phyloP scores from a whole-genome alignment of 2,329 filamentous ascomycete genomes.

The Phaeosphaeria sp. region DNA sequence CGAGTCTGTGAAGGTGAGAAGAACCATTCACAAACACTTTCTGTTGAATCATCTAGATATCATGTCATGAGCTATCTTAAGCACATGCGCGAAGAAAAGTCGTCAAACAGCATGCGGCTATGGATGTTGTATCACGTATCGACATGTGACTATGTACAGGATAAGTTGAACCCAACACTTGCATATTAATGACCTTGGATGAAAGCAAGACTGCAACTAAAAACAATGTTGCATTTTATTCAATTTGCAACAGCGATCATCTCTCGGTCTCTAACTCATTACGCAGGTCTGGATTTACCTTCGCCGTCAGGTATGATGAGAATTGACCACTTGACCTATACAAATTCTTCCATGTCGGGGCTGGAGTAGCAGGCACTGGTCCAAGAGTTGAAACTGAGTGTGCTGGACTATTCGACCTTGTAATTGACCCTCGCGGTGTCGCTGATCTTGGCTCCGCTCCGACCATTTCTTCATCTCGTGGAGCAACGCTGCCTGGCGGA shows the following conservation, averaged over 20 bases:
- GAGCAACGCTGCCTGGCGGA: neutral
- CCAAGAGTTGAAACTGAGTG: constrained; percentile 1
- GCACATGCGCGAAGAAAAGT: neutral
- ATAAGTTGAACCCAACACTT: neutral
- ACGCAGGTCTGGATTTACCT: constrained; percentile 33
- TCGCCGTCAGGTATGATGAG: constrained; percentile 30
- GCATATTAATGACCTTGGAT: too few species aligned
- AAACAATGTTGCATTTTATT: neutral
- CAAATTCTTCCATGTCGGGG: constrained; percentile 22
- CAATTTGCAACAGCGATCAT: neutral
- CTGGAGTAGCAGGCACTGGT: constrained; percentile 9
- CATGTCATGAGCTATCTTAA: neutral
- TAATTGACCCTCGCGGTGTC: constrained; percentile 1
- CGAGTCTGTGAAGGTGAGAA: neutral
- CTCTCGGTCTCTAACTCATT: constrained; percentile 8
- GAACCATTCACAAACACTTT: neutral
- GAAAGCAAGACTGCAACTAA: neutral
- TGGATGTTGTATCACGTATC: too few species aligned
- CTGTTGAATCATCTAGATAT: neutral
- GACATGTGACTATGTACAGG: too few species aligned
- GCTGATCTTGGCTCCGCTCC: neutral
- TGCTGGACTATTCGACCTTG: constrained; percentile 1
- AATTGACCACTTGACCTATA: constrained; percentile 32
- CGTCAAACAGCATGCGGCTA: neutral
- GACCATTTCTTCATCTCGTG: constrained; percentile 19